phyloP scores from a whole-genome alignment of 257 asterid species.

The Penstemon barbatus region DNA sequence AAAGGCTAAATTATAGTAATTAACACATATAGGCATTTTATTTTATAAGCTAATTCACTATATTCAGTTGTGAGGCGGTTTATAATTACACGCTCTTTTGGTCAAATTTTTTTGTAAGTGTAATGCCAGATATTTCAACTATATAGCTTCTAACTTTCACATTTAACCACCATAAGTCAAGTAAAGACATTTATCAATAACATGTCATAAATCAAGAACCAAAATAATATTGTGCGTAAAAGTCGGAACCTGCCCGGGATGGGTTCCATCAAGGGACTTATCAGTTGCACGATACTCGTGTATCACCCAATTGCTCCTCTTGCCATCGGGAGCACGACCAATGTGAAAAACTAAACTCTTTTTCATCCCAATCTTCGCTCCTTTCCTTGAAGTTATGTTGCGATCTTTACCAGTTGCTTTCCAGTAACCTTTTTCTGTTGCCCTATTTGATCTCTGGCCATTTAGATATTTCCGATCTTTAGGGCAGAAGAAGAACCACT shows the following conservation, averaged over 20 bases:
- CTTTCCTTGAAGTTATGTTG: slow-evolving; percentile 65
- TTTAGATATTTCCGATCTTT: slow-evolving; percentile 96
- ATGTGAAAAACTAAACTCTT: slow-evolving; percentile 83
- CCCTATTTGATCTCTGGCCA: slow-evolving; percentile 88
- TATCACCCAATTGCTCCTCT: slow-evolving; percentile 94
- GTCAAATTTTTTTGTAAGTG: neutral
- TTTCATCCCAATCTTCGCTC: slow-evolving; percentile 84
- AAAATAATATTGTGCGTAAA: neutral
- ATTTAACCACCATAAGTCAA: neutral
- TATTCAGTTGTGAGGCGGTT: neutral
- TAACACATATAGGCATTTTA: neutral
- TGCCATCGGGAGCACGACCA: slow-evolving; percentile 97
- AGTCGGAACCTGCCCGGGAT: slow-evolving; percentile 83
- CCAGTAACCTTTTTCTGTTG: slow-evolving; percentile 91
- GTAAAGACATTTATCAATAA: neutral
- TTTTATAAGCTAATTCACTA: slow-evolving; percentile 3
- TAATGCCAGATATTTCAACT: slow-evolving; percentile 5
- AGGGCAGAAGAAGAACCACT: slow-evolving; percentile 99
- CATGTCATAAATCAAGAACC: neutral
- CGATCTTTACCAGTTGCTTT: slow-evolving; percentile 99
- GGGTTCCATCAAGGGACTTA: slow-evolving; percentile 84
- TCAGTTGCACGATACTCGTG: slow-evolving; percentile 95
- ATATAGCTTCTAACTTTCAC: neutral
- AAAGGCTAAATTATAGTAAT: neutral
- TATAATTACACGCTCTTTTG: neutral